A percentile compares a stretch with the other conserved stretches of the same genome.
Evolutionary conservation across 768 basidiomycete genomes (phyloP).

Genomic region (Boletus rubescentipes): DNA sequence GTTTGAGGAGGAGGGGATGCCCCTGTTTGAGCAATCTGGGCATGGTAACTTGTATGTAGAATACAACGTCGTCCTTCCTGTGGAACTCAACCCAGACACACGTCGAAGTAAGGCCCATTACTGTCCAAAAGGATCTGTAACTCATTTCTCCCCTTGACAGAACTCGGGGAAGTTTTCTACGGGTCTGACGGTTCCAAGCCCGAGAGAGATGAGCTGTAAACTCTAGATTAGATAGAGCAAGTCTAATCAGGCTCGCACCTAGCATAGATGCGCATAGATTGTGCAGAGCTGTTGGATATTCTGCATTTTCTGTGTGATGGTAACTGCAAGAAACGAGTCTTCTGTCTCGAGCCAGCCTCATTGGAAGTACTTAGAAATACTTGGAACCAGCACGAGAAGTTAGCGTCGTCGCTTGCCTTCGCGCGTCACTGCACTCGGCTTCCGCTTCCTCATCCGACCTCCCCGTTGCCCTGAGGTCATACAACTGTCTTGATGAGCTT

Average conservation of each 20-base stretch:
- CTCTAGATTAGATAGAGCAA: constrained; percentile 3
- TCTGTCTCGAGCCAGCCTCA: no score
- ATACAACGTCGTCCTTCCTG: constrained; percentile 89
- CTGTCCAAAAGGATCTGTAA: background rate
- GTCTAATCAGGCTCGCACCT: background rate
- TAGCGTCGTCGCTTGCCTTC: no score
- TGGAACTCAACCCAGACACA: constrained; percentile 62
- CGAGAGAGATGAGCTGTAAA: constrained; percentile 44
- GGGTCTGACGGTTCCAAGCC: constrained; percentile 28
- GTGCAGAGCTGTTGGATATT: no score
- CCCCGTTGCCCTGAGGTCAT: no score
- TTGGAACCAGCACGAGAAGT: no score
- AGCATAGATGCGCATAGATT: no score
- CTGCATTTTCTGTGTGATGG: no score
- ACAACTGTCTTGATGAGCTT: no score
- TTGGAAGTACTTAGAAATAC: no score
- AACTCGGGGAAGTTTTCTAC: constrained; percentile 55
- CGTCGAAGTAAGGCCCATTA: constrained; percentile 64
- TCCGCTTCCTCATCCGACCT: no score
- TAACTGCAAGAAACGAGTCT: no score
- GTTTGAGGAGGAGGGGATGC: constrained; percentile 90
- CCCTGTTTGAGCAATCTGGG: constrained; percentile 53
- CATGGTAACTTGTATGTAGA: constrained; percentile 89
- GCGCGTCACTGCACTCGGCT: no score
- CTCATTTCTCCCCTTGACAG: constrained; percentile 35